Conservation (phyloP, 805 yeast species). For the Brettanomyces naardenensis region DNA sequence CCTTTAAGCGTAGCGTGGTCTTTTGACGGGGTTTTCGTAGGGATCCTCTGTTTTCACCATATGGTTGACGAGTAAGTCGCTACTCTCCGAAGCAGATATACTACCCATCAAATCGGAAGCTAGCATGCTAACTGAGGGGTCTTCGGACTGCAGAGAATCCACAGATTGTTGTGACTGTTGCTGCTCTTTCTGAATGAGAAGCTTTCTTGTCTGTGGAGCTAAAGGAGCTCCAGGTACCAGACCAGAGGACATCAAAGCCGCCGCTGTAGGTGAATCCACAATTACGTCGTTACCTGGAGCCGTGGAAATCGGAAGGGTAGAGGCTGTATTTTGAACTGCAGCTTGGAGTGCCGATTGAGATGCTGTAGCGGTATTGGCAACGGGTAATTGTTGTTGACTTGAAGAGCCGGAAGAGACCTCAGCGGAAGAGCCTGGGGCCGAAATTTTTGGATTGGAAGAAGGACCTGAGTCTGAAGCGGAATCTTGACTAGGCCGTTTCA, state of each 20-base stretch:
- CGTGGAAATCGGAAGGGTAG: too few relatives aligned
- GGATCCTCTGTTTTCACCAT: not conserved
- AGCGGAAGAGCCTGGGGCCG: too few relatives aligned
- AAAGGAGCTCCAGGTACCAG: not conserved
- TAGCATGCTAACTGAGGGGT: not conserved
- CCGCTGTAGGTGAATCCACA: not conserved
- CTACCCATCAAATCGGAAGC: not conserved
- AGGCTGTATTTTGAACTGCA: too few relatives aligned
- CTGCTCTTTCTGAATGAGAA: constrained; percentile 1
- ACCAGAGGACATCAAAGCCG: not conserved
- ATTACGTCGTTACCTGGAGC: not conserved
- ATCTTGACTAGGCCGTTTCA: constrained; percentile 9
- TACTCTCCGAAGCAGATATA: not conserved
- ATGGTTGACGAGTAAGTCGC: too few relatives aligned
- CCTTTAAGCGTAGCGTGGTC: not conserved
- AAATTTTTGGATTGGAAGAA: too few relatives aligned
- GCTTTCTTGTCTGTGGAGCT: not conserved
- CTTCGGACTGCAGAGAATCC: not conserved
- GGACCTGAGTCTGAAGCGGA: too few relatives aligned
- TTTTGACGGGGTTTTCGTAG: not conserved
- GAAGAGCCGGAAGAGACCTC: too few relatives aligned
- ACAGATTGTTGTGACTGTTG: not conserved
- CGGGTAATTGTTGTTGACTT: too few relatives aligned
- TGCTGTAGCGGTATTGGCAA: too few relatives aligned
- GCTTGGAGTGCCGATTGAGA: too few relatives aligned